Percentiles rank a stretch among this genome's conserved stretches.
phyloP scores from a whole-genome alignment of 1,284 basidiomycete species.

The Pholiota adiposa region DNA sequence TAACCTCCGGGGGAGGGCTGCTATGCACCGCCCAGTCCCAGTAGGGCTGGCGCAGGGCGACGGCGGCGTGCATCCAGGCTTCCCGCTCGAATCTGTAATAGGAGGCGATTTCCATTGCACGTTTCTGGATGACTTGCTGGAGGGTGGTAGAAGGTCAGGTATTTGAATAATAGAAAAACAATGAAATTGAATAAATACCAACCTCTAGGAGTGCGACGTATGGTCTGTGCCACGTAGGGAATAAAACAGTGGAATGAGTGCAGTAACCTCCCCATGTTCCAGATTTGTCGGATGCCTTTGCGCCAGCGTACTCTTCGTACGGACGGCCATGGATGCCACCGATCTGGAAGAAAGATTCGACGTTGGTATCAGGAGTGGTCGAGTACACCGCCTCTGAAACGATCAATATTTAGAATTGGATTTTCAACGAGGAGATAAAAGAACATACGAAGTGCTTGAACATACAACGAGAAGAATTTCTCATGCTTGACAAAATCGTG shows the following conservation, averaged over 20 bases:
- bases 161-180: too few relatives aligned
- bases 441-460: slow-evolving; percentile 44
- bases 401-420: background rate
- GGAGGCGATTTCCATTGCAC: slow-evolving; percentile 41
- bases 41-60: slow-evolving; percentile 44
- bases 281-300: slow-evolving; percentile 25
- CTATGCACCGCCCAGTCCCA: slow-evolving; percentile 54
- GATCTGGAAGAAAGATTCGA: slow-evolving; percentile 45
- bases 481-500: slow-evolving; percentile 43
- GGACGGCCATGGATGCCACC: slow-evolving; percentile 52
- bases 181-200: too few relatives aligned
- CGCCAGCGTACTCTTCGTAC: slow-evolving; percentile 41
- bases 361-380: slow-evolving; percentile 29
- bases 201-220: slow-evolving; percentile 53
- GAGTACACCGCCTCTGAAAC: slow-evolving; percentile 36
- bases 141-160: background rate
- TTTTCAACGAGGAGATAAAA: background rate
- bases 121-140: slow-evolving; percentile 46
- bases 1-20: slow-evolving; percentile 45
- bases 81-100: slow-evolving; percentile 37
- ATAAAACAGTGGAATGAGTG: slow-evolving; percentile 48
- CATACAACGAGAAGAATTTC: slow-evolving; percentile 47
- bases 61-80: slow-evolving; percentile 40
- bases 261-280: slow-evolving; percentile 45
- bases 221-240: slow-evolving; percentile 56